Percentiles rank a stretch among this genome's conserved stretches.
phyloP scores from a whole-genome alignment of 2,329 filamentous ascomycete species.

The Curvularia sp. region DNA sequence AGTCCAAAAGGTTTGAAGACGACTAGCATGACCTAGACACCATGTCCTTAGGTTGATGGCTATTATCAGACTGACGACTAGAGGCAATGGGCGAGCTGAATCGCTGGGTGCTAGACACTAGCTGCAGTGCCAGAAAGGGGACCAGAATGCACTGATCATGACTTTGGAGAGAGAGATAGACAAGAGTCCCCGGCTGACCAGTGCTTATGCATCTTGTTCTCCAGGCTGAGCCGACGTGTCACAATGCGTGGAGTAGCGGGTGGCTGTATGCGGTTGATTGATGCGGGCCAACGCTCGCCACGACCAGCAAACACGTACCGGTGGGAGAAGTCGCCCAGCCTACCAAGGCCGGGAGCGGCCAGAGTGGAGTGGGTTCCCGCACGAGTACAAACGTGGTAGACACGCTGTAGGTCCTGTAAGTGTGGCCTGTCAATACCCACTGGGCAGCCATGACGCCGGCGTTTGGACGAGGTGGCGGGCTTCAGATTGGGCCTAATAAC shows the following conservation, averaged over 20 bases:
- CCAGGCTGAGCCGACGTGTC: not conserved
- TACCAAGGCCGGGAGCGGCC: constrained; percentile 13
- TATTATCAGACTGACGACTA: not conserved
- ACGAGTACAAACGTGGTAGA: constrained; percentile 16
- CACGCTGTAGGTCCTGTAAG: constrained; percentile 4
- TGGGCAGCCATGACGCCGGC: constrained; percentile 2
- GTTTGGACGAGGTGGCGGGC: not conserved
- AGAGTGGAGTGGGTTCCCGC: constrained; percentile 19
- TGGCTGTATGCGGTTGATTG: not conserved
- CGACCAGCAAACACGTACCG: constrained; percentile 7
- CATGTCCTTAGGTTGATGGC: not conserved
- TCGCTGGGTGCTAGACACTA: constrained; percentile 7
- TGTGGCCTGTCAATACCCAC: not conserved
- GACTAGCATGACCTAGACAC: not conserved
- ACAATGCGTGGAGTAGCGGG: constrained; percentile 4
- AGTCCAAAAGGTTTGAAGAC: not conserved
- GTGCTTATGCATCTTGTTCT: not conserved
- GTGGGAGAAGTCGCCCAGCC: constrained; percentile 6
- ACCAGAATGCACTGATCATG: not conserved
- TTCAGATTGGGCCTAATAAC: not conserved
- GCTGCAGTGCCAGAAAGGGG: constrained; percentile 9
- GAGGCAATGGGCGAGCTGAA: not conserved
- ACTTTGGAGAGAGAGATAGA: not conserved
- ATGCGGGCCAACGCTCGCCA: not conserved
- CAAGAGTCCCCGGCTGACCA: not conserved